Base-by-base conservation (phyloP, 306 rosid species). In the Dalbergia cultrata region DNA sequence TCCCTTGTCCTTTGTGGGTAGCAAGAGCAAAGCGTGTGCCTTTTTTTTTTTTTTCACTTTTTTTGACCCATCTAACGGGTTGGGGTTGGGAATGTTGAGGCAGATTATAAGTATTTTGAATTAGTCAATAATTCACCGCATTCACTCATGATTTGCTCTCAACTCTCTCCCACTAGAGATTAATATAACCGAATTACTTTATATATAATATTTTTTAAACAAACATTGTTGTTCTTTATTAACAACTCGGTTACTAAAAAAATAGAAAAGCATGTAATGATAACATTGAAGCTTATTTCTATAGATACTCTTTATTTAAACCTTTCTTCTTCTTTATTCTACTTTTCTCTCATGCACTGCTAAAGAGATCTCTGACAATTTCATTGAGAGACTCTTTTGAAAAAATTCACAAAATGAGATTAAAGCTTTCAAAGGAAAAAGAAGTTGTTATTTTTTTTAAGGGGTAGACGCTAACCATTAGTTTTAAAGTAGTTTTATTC, bases 71-170 rank as follows among this genome's bases (percentile, higher is more conserved):
- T 22, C 3, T 34, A n/a, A 53, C 56, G 83, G 72, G 77, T 60
- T 50, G 8, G 45, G 43, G 62, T 54, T 54, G 33, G 6, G 67
- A 8, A 0, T 13, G 3, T 9, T 16, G 17, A 2, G 57, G 31
- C 31, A 26, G 31, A 26, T 26, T 26, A 26, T 26, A 26, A 19
- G 19, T 39, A 13, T 8, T 47, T 73, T 76, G 86, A 86, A 88
- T 45, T 17, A 63, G 90, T 89, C 90, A 86, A 84, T 72, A 65
- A 72, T 65, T 83, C 76, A 41, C 1, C 4, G 26, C 50, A 19
- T 72, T 72, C 61, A 72, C 45, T 2, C 1, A 65, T 57, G 60
- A 26, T 6, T 7, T 17, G n/a, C 54, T 22, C 67, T 59, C 44
- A 37, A n/a, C 13, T 14, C 37, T 13, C 60, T 35, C 78, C 21